Conservation (phyloP, 495 filamentous ascomycete genomes). For the Neurospora tetrasperma region DNA sequence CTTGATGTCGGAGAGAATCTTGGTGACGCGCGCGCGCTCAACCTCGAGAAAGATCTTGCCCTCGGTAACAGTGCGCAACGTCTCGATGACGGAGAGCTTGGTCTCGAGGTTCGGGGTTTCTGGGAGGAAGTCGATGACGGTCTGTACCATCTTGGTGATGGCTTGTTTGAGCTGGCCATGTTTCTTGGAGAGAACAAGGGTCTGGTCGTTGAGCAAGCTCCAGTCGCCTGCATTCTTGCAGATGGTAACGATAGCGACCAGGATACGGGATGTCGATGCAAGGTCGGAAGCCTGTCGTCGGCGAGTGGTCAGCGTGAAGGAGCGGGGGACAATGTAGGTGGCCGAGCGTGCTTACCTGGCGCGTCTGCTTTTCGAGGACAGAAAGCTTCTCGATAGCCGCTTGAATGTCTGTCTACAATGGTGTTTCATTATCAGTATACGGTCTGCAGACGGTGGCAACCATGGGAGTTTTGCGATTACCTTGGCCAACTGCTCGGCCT, state of each 20-base stretch:
- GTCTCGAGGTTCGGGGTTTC: slow-evolving; percentile 65
- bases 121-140: slow-evolving; percentile 85
- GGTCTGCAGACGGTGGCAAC: background rate
- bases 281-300: slow-evolving; percentile 73
- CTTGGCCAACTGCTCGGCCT: slow-evolving; percentile 79
- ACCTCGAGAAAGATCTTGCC: slow-evolving; percentile 99
- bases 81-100: slow-evolving; percentile 89
- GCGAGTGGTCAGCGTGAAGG: slow-evolving; percentile 8
- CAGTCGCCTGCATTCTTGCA: slow-evolving; percentile 89
- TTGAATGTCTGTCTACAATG: slow-evolving; percentile 58
- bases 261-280: slow-evolving; percentile 79
- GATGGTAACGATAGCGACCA: slow-evolving; percentile 82
- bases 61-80: slow-evolving; percentile 90
- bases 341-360: slow-evolving; percentile 56
- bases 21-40: slow-evolving; percentile 88
- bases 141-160: slow-evolving; percentile 97
- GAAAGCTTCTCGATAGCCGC: slow-evolving; percentile 89
- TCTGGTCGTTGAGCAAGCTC: slow-evolving; percentile 90
- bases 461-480: slow-evolving; percentile 33
- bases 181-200: slow-evolving; percentile 93
- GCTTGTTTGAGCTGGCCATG: slow-evolving; percentile 99
- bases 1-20: slow-evolving; percentile 92
- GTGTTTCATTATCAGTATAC: slow-evolving; percentile 5
- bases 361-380: slow-evolving; percentile 83
- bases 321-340: background rate